A percentile compares a stretch with the other conserved stretches of the same genome.
Conservation (phyloP, 768 basidiomycete species). For the Amanita subjunquillea region DNA sequence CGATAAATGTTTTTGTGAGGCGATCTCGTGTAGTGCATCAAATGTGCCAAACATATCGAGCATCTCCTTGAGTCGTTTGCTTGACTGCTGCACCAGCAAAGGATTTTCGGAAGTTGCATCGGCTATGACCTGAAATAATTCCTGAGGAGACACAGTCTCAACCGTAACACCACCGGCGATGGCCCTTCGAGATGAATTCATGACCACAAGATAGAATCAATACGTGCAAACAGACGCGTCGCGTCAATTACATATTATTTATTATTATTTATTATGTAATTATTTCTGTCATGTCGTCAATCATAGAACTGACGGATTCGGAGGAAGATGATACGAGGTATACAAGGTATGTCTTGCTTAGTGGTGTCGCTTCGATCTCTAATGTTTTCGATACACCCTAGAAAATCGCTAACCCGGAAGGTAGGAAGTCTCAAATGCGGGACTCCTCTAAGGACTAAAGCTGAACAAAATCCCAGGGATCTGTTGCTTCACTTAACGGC, state of each 20-base stretch:
- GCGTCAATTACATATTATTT: neutral
- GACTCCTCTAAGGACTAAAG: neutral
- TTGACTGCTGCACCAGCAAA: constrained; percentile 35
- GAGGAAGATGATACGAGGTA: constrained; percentile 7
- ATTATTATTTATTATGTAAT: neutral
- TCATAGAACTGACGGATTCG: constrained; percentile 16
- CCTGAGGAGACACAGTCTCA: constrained; percentile 20
- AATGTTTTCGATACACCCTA: neutral
- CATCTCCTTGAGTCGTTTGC: constrained; percentile 56
- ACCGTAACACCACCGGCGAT: neutral
- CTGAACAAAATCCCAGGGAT: neutral
- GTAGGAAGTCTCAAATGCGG: neutral
- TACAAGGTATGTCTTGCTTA: neutral
- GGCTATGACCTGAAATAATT: constrained; percentile 56
- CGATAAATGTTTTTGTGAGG: constrained; percentile 48
- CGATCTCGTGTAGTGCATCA: constrained; percentile 65
- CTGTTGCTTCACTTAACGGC: neutral
- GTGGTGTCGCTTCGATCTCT: neutral
- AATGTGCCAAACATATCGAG: constrained; percentile 62
- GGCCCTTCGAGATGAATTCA: neutral
- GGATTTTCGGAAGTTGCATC: constrained; percentile 71
- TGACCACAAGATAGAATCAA: neutral
- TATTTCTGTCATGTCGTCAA: neutral
- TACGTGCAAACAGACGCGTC: constrained; percentile 5
- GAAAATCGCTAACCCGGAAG: neutral